These are phyloP conservation scores for Aspergillus chevalieri DNA, from an alignment of 2,329 filamentous ascomycete species.

Conservation along the genomic window DNA sequence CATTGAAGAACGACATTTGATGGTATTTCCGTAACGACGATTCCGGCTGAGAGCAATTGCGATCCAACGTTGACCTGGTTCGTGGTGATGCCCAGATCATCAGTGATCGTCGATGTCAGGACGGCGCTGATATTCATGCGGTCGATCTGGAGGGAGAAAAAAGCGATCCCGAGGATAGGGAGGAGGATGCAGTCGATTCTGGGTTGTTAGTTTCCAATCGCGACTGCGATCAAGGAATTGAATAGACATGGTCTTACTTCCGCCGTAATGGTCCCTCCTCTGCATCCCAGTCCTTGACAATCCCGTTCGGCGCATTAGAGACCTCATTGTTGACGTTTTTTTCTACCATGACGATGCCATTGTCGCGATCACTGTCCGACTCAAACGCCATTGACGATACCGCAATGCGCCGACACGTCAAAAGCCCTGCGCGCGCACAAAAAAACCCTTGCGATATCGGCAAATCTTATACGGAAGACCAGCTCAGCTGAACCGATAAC, in stretches of 20 bases:
- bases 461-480: too few species aligned
- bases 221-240: background rate
- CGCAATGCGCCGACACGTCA: too few species aligned
- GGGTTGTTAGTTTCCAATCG: background rate
- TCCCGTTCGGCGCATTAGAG: constrained; percentile 9
- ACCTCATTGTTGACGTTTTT: background rate
- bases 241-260: constrained; percentile 11
- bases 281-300: constrained; percentile 20
- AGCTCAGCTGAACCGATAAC: too few species aligned
- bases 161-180: constrained; percentile 23
- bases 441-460: too few species aligned
- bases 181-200: constrained; percentile 26
- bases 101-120: constrained; percentile 48
- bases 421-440: too few species aligned
- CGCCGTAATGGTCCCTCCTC: constrained; percentile 17
- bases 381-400: background rate
- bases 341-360: background rate
- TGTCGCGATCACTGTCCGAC: background rate
- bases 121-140: constrained; percentile 45
- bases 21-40: constrained; percentile 46
- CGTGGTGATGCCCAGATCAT: constrained; percentile 46
- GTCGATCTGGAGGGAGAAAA: constrained; percentile 26
- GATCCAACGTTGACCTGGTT: constrained; percentile 52
- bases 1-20: constrained; percentile 50
- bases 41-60: constrained; percentile 47